Percentiles rank a stretch among this genome's conserved stretches.
Conservation (phyloP, 176 grass and related monocot genomes). For the Melocanna baccifera region DNA sequence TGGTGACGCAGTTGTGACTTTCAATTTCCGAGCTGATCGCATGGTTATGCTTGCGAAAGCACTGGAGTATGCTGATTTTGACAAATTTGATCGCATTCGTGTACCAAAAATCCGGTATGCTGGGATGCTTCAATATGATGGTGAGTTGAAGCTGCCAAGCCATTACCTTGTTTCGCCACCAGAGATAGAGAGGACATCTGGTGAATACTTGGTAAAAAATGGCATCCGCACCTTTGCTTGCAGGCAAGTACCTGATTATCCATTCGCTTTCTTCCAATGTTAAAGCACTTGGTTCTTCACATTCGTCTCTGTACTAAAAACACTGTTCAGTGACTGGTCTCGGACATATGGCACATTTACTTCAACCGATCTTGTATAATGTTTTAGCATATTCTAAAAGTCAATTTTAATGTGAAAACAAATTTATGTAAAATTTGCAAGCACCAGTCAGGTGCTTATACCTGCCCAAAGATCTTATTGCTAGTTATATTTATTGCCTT, state of each 20-base stretch:
- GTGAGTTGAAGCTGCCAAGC: slow-evolving; percentile 78
- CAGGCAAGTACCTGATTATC: slow-evolving; percentile 63
- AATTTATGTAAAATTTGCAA: not conserved
- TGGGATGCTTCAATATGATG: slow-evolving; percentile 98
- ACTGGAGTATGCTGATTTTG: slow-evolving; percentile 86
- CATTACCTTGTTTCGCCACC: slow-evolving; percentile 86
- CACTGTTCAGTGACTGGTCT: not conserved
- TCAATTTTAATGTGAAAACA: not conserved
- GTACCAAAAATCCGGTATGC: slow-evolving; percentile 85
- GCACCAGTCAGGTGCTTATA: not conserved
- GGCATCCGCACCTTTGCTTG: slow-evolving; percentile 93
- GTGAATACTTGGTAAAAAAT: slow-evolving; percentile 98
- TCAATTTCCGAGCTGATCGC: slow-evolving; percentile 96
- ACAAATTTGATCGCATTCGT: slow-evolving; percentile 89
- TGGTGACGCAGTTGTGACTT: slow-evolving; percentile 93
- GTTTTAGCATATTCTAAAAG: not conserved
- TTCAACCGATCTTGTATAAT: not conserved
- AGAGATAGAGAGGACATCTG: slow-evolving; percentile 93
- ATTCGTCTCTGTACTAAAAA: not conserved
- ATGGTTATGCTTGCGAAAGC: slow-evolving; percentile 95
- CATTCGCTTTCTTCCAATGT: not conserved
- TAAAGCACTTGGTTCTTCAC: not conserved
- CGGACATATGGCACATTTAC: not conserved
- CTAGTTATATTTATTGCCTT: not conserved
- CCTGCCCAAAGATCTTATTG: not conserved